These are phyloP conservation scores for Ophiosphaerella korrae DNA, from an alignment of 2,329 filamentous ascomycete species.

Conservation along the genomic window DNA sequence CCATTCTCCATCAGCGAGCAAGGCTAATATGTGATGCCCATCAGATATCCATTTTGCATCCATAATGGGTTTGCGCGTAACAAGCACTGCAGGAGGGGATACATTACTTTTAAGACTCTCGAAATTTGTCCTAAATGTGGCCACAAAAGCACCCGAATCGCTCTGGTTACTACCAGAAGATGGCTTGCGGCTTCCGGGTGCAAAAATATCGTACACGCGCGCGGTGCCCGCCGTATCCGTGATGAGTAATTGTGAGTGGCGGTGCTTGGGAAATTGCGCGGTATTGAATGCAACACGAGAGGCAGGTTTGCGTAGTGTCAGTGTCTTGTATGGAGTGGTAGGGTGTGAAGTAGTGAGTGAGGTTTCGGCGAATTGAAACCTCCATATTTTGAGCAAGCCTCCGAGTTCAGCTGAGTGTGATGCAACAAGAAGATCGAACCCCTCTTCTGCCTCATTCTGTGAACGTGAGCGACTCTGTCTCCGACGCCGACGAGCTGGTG, in stretches of 20 bases:
- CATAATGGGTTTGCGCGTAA: conserved; percentile 54
- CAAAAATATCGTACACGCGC: conserved; percentile 62
- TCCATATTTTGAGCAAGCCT: conserved; percentile 49
- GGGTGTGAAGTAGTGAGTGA: conserved; percentile 44
- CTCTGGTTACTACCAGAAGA: conserved; percentile 15
- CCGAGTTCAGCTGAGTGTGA: conserved; percentile 48
- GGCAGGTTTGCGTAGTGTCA: conserved; percentile 56
- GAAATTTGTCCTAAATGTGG: conserved; percentile 42
- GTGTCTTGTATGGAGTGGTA: conserved; percentile 52
- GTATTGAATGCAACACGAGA: conserved; percentile 60
- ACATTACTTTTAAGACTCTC: conserved; percentile 33
- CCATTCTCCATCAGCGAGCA: conserved; percentile 59
- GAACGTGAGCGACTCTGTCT: conserved; percentile 29
- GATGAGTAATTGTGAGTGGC: conserved; percentile 61
- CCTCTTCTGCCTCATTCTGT: conserved; percentile 26
- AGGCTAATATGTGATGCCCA: conserved; percentile 52
- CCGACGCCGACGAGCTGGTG: conserved; percentile 22
- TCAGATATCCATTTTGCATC: conserved; percentile 55
- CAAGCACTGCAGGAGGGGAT: conserved; percentile 34
- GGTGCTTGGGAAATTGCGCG: conserved; percentile 56
- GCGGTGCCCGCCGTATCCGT: conserved; percentile 60
- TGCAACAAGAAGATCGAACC: conserved; percentile 49
- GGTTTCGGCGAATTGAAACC: conserved; percentile 46
- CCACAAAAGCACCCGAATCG: conserved; percentile 37
- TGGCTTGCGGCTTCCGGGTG: conserved; percentile 34